Evolutionary conservation across 352 stramenopile species (phyloP).

Genomic region (Pythium volutum): DNA sequence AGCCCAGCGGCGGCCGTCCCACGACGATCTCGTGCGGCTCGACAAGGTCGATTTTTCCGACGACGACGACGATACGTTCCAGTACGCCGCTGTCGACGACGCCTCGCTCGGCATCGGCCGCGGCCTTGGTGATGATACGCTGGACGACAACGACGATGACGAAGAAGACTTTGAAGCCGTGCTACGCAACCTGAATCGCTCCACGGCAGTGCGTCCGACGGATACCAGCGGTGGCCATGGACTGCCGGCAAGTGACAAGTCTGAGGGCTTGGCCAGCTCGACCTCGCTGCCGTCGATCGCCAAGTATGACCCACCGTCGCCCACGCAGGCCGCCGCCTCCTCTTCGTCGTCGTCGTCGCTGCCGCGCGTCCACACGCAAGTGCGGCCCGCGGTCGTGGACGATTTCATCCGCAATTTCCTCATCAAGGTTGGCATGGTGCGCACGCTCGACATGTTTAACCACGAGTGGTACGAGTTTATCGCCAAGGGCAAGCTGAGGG

Average conservation of each 20-base stretch:
- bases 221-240: not conserved
- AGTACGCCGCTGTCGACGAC: slow-evolving; percentile 81
- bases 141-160: slow-evolving; percentile 78
- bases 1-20: slow-evolving; percentile 27
- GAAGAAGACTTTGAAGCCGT: slow-evolving; percentile 87
- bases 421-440: slow-evolving; percentile 90
- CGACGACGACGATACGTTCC: slow-evolving; percentile 75
- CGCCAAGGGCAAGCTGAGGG: slow-evolving; percentile 88
- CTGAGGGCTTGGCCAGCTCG: slow-evolving; percentile 12
- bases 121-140: slow-evolving; percentile 52
- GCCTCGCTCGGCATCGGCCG: slow-evolving; percentile 33
- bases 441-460: slow-evolving; percentile 94
- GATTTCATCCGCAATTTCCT: slow-evolving; percentile 96
- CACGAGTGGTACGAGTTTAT: slow-evolving; percentile 95
- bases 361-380: slow-evolving; percentile 55
- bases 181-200: slow-evolving; percentile 68
- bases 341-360: slow-evolving; percentile 1
- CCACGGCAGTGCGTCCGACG: slow-evolving; percentile 35
- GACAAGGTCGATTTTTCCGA: slow-evolving; percentile 85
- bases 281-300: slow-evolving; percentile 25
- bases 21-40: slow-evolving; percentile 82
- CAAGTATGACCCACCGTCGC: slow-evolving; percentile 10
- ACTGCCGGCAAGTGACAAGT: not conserved
- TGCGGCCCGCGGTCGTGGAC: slow-evolving; percentile 87
- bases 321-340: not conserved